Evolutionary conservation across 2,329 filamentous ascomycete genomes (phyloP), one percentile per base, ranked within the genome.

Genomic region (Huntiella bhutanensis): DNA sequence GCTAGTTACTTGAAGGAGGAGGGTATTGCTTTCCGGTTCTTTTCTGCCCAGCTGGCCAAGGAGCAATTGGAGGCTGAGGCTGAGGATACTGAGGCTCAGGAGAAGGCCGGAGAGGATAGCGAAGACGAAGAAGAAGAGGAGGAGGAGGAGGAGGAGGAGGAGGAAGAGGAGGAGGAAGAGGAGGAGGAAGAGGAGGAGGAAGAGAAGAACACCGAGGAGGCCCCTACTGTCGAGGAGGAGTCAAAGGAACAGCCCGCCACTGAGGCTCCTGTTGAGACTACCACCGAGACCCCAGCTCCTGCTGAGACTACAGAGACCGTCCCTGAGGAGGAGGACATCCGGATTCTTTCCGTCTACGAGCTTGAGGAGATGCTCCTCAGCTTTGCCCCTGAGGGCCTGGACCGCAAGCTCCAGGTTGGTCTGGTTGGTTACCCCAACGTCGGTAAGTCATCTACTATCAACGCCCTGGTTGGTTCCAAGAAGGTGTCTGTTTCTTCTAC

Each of bases 401-500:
- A 68, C 40, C 63, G 63, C 52, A 95, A 92, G 61, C 80, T 87
- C 4, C 78, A 85, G 53, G 91, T 98, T 54, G 91, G 91, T 55
- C 70, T 98, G 15, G 91, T 98, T 34, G 91, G 91, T 49, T 98
- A 98, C 63, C 91, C 91, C 57, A 98, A 98, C 65, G 91, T 98
- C 52, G 91, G 91, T 64, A 98, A 98, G 66, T 98, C 92, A 1
- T 95, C 87, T 42, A 98, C 91, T 12, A 98, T 98, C 70, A 98
- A 98, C 66, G 88, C 91, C 37, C 73, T 98, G n/a, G 87, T 96
- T 49, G 92, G 92, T 43, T 80, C 91, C 47, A 98, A 96, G 68
- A 98, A 96, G 65, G 91, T 98, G 4, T 96, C 88, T 0, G 92
- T 98, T 35, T 98, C 91, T 12, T 81, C 88, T 11, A 98, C 91